Percentiles rank a stretch among this genome's conserved stretches.
Conservation (phyloP, 2,329 filamentous ascomycete species). For the Penicillium polonicum region DNA sequence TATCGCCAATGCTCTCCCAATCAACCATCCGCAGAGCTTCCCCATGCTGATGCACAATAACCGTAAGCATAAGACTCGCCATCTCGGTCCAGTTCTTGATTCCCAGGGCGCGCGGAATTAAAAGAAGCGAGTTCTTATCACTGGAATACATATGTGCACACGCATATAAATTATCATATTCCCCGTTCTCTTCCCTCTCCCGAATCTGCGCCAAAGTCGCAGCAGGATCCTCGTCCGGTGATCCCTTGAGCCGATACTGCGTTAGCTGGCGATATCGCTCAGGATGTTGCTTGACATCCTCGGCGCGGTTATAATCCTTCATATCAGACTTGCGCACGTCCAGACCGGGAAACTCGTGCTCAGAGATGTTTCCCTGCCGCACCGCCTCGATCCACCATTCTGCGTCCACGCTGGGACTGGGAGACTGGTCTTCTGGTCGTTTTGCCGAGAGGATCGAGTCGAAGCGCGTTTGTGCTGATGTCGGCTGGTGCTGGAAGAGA, state of each 20-base stretch:
- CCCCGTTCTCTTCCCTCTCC: conserved; percentile 32
- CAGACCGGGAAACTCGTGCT: conserved; percentile 42
- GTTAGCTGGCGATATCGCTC: conserved; percentile 45
- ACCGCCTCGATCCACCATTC: conserved; percentile 37
- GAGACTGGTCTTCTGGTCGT: conserved; percentile 34
- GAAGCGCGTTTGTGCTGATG: conserved; percentile 31
- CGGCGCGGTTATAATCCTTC: conserved; percentile 45
- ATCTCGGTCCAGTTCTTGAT: conserved; percentile 43
- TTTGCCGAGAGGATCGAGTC: conserved; percentile 30
- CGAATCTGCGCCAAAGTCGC: conserved; percentile 17
- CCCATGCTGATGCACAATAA: conserved; percentile 48
- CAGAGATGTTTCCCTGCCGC: conserved; percentile 26
- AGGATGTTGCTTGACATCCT: conserved; percentile 28
- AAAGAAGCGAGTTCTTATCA: conserved; percentile 55
- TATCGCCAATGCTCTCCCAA: conserved; percentile 23
- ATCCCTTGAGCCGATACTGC: conserved; percentile 48
- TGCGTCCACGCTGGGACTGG: conserved; percentile 37
- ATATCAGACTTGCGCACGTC: conserved; percentile 56
- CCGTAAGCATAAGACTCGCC: conserved; percentile 50
- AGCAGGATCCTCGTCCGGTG: conserved; percentile 33
- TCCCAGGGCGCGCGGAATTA: conserved; percentile 52
- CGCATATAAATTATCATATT: conserved; percentile 54
- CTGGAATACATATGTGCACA: conserved; percentile 59
- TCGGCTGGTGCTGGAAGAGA: conserved; percentile 34
- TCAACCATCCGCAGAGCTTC: conserved; percentile 45